These are phyloP conservation scores for Mycena vulgaris DNA, from an alignment of 768 basidiomycete genomes.

Conservation along the genomic window DNA sequence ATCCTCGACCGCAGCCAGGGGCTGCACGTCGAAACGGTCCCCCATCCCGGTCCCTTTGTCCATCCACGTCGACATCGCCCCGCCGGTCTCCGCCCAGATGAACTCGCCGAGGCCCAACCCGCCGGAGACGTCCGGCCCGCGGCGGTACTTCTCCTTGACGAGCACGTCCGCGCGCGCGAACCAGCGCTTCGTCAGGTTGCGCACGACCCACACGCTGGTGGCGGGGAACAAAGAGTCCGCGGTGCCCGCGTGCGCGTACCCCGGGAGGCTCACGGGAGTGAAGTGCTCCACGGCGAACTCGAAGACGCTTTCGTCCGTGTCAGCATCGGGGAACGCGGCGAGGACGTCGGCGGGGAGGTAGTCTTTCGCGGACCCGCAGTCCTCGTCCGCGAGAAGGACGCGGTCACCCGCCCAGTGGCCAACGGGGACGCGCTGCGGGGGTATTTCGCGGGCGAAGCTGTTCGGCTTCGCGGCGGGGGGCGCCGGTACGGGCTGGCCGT, in stretches of 20 bases:
- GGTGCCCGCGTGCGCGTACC: constrained; percentile 2
- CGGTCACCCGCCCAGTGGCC: constrained; percentile 35
- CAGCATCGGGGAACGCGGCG: background rate
- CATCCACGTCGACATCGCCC: background rate
- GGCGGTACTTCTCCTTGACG: background rate
- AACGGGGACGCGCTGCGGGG: background rate
- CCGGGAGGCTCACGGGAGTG: constrained; percentile 7
- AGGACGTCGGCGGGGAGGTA: constrained; percentile 9
- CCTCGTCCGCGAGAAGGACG: constrained; percentile 23
- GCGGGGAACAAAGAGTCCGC: constrained; percentile 14
- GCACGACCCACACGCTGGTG: constrained; percentile 18
- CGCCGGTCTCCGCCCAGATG: constrained; percentile 21
- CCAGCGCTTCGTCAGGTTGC: constrained; percentile 29
- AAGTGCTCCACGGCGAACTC: background rate
- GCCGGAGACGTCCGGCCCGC: background rate
- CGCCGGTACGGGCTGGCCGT: background rate
- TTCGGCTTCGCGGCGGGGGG: background rate
- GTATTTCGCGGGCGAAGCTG: background rate
- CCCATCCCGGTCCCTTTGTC: background rate
- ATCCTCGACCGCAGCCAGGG: background rate
- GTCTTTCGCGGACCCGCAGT: background rate
- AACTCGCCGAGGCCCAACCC: constrained; percentile 16
- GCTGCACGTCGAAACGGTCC: constrained; percentile 15
- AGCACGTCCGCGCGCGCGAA: constrained; percentile 20
- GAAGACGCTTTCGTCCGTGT: background rate